These are phyloP conservation scores for Mitragyna speciosa DNA, from an alignment of 257 asterid species.

Conservation along the genomic window DNA sequence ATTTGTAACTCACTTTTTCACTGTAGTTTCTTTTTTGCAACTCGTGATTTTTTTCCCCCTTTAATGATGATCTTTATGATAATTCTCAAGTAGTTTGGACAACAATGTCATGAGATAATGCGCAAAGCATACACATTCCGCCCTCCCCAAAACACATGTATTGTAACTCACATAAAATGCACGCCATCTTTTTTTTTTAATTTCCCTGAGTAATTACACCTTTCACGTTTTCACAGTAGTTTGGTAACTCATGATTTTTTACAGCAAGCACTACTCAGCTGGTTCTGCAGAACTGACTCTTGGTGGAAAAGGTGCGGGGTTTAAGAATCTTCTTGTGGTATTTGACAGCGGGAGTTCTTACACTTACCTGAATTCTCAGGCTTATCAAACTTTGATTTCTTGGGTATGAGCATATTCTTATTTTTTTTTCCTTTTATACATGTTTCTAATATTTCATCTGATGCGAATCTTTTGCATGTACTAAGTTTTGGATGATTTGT, in stretches of 20 bases:
- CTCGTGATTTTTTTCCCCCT: slow-evolving; percentile 52
- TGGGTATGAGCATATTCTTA: slow-evolving; percentile 36
- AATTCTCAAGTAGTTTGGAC: slow-evolving; percentile 76
- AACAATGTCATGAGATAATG: slow-evolving; percentile 67
- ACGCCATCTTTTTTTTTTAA: not conserved
- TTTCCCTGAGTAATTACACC: not conserved
- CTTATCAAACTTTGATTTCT: slow-evolving; percentile 60
- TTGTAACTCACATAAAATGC: no score
- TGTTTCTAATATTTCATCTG: not conserved
- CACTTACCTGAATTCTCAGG: slow-evolving; percentile 70
- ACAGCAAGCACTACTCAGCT: slow-evolving; percentile 82
- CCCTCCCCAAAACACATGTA: not conserved
- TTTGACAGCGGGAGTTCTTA: slow-evolving; percentile 98
- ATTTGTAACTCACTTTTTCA: no score
- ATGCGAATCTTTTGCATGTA: not conserved
- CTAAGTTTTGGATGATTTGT: not conserved
- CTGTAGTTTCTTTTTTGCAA: no score
- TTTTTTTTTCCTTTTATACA: not conserved
- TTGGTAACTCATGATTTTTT: slow-evolving; percentile 24
- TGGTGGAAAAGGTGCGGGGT: slow-evolving; percentile 73
- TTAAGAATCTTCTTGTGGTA: slow-evolving; percentile 63
- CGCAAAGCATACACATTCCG: slow-evolving; percentile 37
- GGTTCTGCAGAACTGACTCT: slow-evolving; percentile 72
- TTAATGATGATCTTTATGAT: slow-evolving; percentile 80
- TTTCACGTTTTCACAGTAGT: slow-evolving; percentile 4